phyloP scores from a whole-genome alignment of 352 stramenopile species.

The Phytophthora palmivora region DNA sequence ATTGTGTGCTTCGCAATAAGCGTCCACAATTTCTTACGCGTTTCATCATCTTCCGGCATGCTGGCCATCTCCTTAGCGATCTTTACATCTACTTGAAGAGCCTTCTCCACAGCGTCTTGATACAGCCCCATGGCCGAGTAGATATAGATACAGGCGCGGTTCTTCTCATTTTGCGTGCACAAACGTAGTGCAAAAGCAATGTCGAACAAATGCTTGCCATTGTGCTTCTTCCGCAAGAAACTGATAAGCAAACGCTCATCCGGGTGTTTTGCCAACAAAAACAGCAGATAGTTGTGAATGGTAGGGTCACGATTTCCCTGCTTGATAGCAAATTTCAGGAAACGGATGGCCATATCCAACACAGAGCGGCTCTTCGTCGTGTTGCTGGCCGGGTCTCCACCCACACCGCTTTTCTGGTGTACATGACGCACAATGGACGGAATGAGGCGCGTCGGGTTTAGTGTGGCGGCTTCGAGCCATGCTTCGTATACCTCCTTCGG shows the following conservation, averaged over 20 bases:
- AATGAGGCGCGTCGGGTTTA: slow-evolving; percentile 93
- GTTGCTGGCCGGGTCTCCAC: slow-evolving; percentile 20
- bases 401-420: slow-evolving; percentile 69
- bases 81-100: slow-evolving; percentile 91
- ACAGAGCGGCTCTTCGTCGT: slow-evolving; percentile 69
- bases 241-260: slow-evolving; percentile 91
- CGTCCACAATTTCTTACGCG: slow-evolving; percentile 94
- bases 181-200: slow-evolving; percentile 93
- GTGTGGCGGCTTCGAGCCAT: slow-evolving; percentile 89
- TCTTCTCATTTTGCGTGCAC: slow-evolving; percentile 93
- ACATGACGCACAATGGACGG: slow-evolving; percentile 93
- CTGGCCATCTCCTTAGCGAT: slow-evolving; percentile 94
- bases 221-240: slow-evolving; percentile 91
- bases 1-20: slow-evolving; percentile 94
- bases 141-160: slow-evolving; percentile 94
- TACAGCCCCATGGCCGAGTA: slow-evolving; percentile 94
- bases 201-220: slow-evolving; percentile 89
- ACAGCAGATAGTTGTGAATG: slow-evolving; percentile 94
- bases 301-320: slow-evolving; percentile 89
- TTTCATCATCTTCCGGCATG: slow-evolving; percentile 90
- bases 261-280: slow-evolving; percentile 90
- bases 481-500: slow-evolving; percentile 92
- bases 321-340: slow-evolving; percentile 94
- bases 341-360: slow-evolving; percentile 92
- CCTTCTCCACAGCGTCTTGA: slow-evolving; percentile 93